Percentiles rank a stretch among this genome's conserved stretches.
These are phyloP conservation scores for Amanita phalloides DNA, from an alignment of 768 basidiomycete genomes.

Conservation along the genomic window DNA sequence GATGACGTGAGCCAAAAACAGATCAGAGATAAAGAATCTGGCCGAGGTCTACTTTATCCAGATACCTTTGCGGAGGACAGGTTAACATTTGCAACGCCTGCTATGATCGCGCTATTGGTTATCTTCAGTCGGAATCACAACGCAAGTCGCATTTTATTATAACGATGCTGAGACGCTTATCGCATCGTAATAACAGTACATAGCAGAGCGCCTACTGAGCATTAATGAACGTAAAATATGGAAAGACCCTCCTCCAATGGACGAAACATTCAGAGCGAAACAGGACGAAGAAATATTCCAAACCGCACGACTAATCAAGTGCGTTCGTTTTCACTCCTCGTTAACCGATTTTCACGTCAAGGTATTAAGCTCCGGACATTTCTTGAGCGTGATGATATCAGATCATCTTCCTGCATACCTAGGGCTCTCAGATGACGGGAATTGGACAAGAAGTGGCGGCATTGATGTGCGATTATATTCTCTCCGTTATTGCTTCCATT, in stretches of 20 bases:
- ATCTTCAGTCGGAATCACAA: slow-evolving; percentile 53
- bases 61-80: slow-evolving; percentile 47
- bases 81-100: slow-evolving; percentile 41
- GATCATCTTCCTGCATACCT: slow-evolving; percentile 53
- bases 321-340: not conserved
- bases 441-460: slow-evolving; percentile 24
- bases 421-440: slow-evolving; percentile 39
- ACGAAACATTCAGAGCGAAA: slow-evolving; percentile 11
- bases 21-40: slow-evolving; percentile 36
- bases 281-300: slow-evolving; percentile 54
- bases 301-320: slow-evolving; percentile 43
- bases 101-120: slow-evolving; percentile 40
- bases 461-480: not conserved
- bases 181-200: slow-evolving; percentile 25
- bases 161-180: not conserved
- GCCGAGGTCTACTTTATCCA: slow-evolving; percentile 39
- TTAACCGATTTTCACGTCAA: not conserved
- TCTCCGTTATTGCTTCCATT: not conserved
- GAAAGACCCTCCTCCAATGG: slow-evolving; percentile 28
- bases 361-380: slow-evolving; percentile 33
- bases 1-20: slow-evolving; percentile 26
- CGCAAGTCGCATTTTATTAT: slow-evolving; percentile 19
- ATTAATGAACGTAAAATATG: slow-evolving; percentile 44
- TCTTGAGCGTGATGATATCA: slow-evolving; percentile 42
- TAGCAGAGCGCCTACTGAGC: slow-evolving; percentile 38